phyloP scores from a whole-genome alignment of 2,329 filamentous ascomycete genomes.

The Talaromyces sp. region DNA sequence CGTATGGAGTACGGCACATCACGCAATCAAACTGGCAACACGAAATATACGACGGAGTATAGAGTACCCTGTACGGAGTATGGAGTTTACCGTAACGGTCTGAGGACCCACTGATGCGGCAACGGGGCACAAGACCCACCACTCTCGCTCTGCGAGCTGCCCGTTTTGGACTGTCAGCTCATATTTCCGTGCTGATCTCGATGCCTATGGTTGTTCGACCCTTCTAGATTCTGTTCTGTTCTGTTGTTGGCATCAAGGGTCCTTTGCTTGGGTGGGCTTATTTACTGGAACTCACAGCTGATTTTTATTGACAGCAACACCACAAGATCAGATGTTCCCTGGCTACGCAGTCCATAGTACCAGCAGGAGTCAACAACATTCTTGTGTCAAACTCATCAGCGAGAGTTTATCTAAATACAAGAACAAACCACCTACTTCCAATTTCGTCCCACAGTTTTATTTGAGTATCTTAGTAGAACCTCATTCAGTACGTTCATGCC shows the following conservation, averaged over 20 bases:
- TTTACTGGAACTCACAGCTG: not conserved
- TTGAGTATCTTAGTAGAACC: not conserved
- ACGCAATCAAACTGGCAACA: too few relatives aligned
- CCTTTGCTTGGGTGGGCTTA: not conserved
- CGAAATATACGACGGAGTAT: too few relatives aligned
- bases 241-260: too few relatives aligned
- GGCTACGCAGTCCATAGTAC: not conserved
- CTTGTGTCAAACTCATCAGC: not conserved
- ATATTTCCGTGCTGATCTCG: too few relatives aligned
- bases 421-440: not conserved
- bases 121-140: not conserved
- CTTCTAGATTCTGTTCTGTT: too few relatives aligned
- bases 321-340: too few relatives aligned
- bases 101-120: too few relatives aligned
- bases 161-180: not conserved
- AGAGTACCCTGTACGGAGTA: too few relatives aligned
- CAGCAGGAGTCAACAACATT: not conserved
- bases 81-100: too few relatives aligned
- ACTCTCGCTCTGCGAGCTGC: not conserved
- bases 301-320: not conserved
- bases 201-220: too few relatives aligned
- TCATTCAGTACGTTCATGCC: not conserved
- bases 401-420: not conserved
- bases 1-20: too few relatives aligned
- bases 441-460: not conserved